Percentiles rank a stretch among this genome's conserved stretches.
Conservation (phyloP, 352 stramenopile species). For the Pythium monospermum region DNA sequence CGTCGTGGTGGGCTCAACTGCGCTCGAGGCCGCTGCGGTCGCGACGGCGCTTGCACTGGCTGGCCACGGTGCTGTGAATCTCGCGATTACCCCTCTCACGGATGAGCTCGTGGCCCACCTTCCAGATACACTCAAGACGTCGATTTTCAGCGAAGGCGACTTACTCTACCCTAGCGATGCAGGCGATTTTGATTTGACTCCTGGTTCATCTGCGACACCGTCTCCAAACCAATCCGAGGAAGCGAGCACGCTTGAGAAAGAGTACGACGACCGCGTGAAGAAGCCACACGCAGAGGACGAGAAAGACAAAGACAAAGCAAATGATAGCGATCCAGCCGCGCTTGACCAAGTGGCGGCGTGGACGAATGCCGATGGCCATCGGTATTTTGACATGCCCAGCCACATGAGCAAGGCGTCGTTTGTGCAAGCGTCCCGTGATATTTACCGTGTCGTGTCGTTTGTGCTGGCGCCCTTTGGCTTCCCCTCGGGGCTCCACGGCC, state of each 20-base stretch:
- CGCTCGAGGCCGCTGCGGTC: conserved; percentile 51
- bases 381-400: conserved; percentile 80
- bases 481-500: conserved; percentile 43
- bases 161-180: conserved; percentile 41
- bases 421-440: conserved; percentile 53
- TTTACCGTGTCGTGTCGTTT: conserved; percentile 77
- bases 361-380: conserved; percentile 35
- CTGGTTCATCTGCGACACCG: conserved; percentile 2
- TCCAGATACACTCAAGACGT: conserved; percentile 28
- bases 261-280: conserved; percentile 43
- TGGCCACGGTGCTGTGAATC: conserved; percentile 28
- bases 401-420: conserved; percentile 66
- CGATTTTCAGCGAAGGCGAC: conserved; percentile 40
- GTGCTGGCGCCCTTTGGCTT: conserved; percentile 80
- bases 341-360: conserved; percentile 50
- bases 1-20: conserved; percentile 39
- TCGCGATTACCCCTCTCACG: conserved; percentile 35
- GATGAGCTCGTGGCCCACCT: conserved; percentile 34
- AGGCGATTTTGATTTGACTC: conserved; percentile 59
- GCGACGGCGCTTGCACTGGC: conserved; percentile 48
- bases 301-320: conserved; percentile 25
- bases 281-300: not conserved
- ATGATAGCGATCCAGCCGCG: too few species aligned
- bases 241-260: conserved; percentile 24
- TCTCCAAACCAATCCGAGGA: not conserved